Base-by-base conservation (phyloP, 2,329 filamentous ascomycete species). In the Colletotrichum plurivorum region DNA sequence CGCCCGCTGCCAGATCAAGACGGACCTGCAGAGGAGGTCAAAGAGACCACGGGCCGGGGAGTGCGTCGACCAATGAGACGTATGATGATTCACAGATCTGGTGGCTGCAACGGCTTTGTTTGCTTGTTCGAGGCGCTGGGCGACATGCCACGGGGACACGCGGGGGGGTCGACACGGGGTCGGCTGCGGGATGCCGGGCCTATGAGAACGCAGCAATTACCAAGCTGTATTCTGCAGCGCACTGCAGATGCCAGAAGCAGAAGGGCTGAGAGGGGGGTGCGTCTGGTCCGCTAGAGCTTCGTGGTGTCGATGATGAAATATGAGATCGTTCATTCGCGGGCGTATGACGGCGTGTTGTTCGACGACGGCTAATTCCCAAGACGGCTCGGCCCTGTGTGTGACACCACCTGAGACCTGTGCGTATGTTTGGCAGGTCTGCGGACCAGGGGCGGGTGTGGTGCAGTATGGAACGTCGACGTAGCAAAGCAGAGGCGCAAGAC, bases 191-290 rank as follows among this genome's bases (percentile, higher is more conserved):
- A 20, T 52, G 31, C 57, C 54, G 67, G 53, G 54, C 74, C 74
- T 76, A 60, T 76, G 63, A 75, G 73, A 71, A 58, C 46, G 68
- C 69, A 69, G 72, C 61, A 73, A 75, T 76, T 76, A 75, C 73
- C 73, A 73, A 76, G 74, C 74, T 31, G 45, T 18, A 65, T 55
- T 64, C 51, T 56, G 43, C 59, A 71, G 41, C 49, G 64, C 41
- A n/a, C 49, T 59, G 64, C 64, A 63, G 64, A 56, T 56, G 18
- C 41, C 41, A 43, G 41, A 43, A 16, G 41, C 41, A 15, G 13
- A n/a, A 13, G 41, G 16, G 41, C 10, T 15, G 41, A n/a, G 16
- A 13, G 41, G 41, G 41, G 41, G 10, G 45, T 36, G 31, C 10
- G 31, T 36, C 31, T 36, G 61, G 27, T 43, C 13, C 31, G 45